phyloP scores from a whole-genome alignment of 768 basidiomycete genomes.

The Cystobasidium tubakii region DNA sequence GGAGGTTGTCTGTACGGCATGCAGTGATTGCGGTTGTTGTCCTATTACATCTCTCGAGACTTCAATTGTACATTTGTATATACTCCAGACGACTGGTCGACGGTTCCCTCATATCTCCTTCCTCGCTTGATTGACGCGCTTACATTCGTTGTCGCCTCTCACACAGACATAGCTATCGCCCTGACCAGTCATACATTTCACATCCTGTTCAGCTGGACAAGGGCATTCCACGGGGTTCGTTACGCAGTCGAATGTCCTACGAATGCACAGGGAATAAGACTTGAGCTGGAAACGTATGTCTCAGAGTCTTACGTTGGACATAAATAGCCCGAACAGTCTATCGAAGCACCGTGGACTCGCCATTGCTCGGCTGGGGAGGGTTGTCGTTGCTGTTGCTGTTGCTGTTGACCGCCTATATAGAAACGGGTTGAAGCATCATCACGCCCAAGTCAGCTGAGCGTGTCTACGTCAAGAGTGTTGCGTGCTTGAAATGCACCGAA shows the following conservation, averaged over 20 bases:
- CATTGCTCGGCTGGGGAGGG: slow-evolving; percentile 25
- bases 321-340: slow-evolving; percentile 28
- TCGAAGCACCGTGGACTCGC: slow-evolving; percentile 23
- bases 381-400: slow-evolving; percentile 30
- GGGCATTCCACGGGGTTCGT: slow-evolving; percentile 24
- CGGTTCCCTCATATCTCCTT: slow-evolving; percentile 14
- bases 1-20: no score
- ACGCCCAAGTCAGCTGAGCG: no score
- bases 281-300: neutral
- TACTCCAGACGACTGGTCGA: no score
- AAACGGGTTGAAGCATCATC: no score
- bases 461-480: no score
- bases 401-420: slow-evolving; percentile 20
- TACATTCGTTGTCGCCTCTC: slow-evolving; percentile 26
- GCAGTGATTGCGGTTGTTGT: no score
- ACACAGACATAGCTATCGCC: slow-evolving; percentile 16
- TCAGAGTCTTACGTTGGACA: slow-evolving; percentile 23
- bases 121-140: neutral
- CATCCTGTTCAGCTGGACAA: slow-evolving; percentile 27
- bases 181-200: slow-evolving; percentile 1
- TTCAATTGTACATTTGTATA: neutral
- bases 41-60: no score
- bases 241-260: slow-evolving; percentile 35
- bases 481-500: slow-evolving; percentile 10
- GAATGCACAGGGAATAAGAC: neutral